Evolutionary conservation across 352 stramenopile species (phyloP).

Genomic region (Pythium rhizo-oryzae): DNA sequence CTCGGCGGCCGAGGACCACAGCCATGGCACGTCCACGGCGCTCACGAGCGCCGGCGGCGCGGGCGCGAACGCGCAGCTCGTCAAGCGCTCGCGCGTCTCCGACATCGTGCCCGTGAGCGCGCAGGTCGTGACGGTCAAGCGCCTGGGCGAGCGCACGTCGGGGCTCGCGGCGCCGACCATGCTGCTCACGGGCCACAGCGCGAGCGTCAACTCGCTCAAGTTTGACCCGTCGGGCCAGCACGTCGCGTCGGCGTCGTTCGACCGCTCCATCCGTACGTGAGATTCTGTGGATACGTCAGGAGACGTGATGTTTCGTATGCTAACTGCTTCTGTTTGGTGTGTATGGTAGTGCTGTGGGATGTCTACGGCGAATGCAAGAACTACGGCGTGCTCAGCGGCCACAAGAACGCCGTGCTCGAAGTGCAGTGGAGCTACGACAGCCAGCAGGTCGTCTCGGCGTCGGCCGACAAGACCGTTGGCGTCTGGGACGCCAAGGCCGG

Average conservation of each 20-base stretch:
- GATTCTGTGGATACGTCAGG: conserved; percentile 1
- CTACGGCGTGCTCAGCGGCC: conserved; percentile 92
- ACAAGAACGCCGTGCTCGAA: conserved; percentile 97
- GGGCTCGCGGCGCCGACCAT: conserved; percentile 71
- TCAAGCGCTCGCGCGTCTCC: conserved; percentile 68
- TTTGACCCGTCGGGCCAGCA: conserved; percentile 79
- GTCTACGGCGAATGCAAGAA: conserved; percentile 92
- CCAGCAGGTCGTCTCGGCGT: conserved; percentile 86
- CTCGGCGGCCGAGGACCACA: conserved; percentile 5
- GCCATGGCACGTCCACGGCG: conserved; percentile 3
- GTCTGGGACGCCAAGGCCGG: conserved; percentile 82
- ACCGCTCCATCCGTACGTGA: conserved; percentile 61
- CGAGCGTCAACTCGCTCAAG: conserved; percentile 78
- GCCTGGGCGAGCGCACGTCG: conserved; percentile 63
- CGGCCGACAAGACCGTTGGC: conserved; percentile 93
- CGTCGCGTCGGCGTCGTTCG: conserved; percentile 71
- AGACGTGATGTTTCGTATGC: neutral
- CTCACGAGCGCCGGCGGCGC: conserved; percentile 32
- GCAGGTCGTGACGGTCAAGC: conserved; percentile 57
- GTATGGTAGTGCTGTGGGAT: conserved; percentile 83
- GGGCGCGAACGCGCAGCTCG: conserved; percentile 34
- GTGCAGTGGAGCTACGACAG: conserved; percentile 92
- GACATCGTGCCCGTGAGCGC: conserved; percentile 76
- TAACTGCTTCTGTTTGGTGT: neutral
- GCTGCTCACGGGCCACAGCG: conserved; percentile 78